Evolutionary conservation across 139 green algal species (phyloP), one percentile per base, ranked within the genome.

Genomic region (Nannochloris sp.): DNA sequence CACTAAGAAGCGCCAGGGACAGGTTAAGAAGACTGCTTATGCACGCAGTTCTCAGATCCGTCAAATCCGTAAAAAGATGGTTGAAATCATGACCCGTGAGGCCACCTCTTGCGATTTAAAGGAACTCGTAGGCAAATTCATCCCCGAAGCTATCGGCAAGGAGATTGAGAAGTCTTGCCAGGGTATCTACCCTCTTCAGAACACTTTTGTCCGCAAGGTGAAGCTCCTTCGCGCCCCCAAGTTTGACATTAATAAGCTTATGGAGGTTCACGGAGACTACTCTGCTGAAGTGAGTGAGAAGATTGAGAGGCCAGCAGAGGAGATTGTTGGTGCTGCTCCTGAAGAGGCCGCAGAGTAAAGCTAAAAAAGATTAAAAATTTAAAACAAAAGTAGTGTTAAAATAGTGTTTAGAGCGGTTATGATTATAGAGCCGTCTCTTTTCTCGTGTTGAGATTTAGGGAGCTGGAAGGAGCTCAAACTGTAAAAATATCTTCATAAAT

Each of bases 171-270:
- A 98, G 90, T 81, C 85, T 27, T 93, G 86, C 88, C 84, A 75
- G 48, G 89, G 89, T 76, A 89, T 96, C 73, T 95, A 89, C 83
- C 86, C 87, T 37, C 80, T 96, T 65, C 71, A 98, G 83, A 97
- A 97, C 87, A 83, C 85, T 23, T 93, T 84, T 71, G 87, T 99
- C 56, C 86, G 94, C 78, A 99, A 99, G 88, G 91, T 96, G 42
- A 99, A 99, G 88, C 83, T 99, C 55, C 80, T 99, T 39, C 95
- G 96, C 79, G 73, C 90, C 19, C 94, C 95, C 71, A 97, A 96
- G 86, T 97, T 98, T 64, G 95, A 99, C 81, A 65, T 97, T 47
- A 89, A 75, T 77, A 96, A 96, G 84, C 87, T 99, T 35, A 97
- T 99, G 91, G 95, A 99, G 84, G 93, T 98, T 61, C 90, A 97